phyloP scores from a whole-genome alignment of 768 basidiomycete species.

The Suillus bovinus region DNA sequence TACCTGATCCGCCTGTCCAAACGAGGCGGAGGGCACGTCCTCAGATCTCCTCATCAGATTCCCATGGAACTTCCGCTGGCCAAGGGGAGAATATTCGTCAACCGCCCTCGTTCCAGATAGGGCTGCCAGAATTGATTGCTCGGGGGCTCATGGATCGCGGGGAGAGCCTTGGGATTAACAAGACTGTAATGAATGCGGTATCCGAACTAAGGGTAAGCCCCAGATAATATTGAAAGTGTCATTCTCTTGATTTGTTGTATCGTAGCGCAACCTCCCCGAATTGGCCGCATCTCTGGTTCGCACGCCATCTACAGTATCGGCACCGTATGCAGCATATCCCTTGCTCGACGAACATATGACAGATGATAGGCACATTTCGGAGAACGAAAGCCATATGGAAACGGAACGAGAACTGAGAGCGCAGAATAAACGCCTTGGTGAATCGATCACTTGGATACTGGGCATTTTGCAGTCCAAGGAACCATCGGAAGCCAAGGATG shows the following conservation, averaged over 20 bases:
- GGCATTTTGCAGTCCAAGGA: constrained; percentile 64
- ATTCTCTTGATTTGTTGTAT: constrained; percentile 15
- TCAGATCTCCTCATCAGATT: constrained; percentile 21
- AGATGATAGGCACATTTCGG: constrained; percentile 67
- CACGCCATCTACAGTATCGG: constrained; percentile 40
- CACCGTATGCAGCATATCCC: constrained; percentile 54
- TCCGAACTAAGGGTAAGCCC: constrained; percentile 69
- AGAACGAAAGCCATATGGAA: constrained; percentile 67
- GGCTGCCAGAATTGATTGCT: constrained; percentile 70
- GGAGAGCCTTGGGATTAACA: constrained; percentile 83
- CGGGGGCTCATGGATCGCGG: constrained; percentile 73
- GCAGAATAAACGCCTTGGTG: constrained; percentile 65
- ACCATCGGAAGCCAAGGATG: constrained; percentile 39
- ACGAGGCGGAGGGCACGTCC: constrained; percentile 38
- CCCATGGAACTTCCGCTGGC: constrained; percentile 20
- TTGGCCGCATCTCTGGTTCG: constrained; percentile 67
- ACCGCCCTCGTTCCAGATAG: constrained; percentile 45
- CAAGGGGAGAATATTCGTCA: constrained; percentile 38
- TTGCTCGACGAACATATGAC: constrained; percentile 57
- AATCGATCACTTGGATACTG: constrained; percentile 73
- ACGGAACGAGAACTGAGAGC: constrained; percentile 58
- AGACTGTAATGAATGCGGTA: constrained; percentile 78
- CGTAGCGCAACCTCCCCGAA: constrained; percentile 84
- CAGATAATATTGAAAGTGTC: neutral
- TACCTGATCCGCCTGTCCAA: constrained; percentile 47